Evolutionary conservation across 345 rosid genomes (phyloP), one percentile per base, ranked within the genome.

Genomic region (Gossypium australe): DNA sequence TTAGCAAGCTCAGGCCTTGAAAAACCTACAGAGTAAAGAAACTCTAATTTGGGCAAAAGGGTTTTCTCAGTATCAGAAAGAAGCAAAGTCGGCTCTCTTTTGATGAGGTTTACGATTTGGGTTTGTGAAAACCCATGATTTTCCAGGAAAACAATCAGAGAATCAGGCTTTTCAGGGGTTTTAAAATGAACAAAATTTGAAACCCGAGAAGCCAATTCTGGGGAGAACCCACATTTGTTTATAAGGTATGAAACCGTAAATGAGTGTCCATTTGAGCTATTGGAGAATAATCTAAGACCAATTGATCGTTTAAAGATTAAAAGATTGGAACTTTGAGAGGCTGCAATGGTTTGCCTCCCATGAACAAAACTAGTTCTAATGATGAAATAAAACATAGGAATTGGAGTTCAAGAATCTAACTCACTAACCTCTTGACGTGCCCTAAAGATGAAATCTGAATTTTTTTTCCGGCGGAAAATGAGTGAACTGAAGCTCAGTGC

Each of bases 31-130:
- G 82, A 80, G 44, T 34, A 22, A 11, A 78, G 47, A 63, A 78
- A 80, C 27, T 80, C 66, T 10, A 80, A 11, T 29, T 83, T 83
- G 72, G 84, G 79, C 80, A 76, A 57, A 72, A 83, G 48, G 65
- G 69, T 78, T 53, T 57, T 63, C 63, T 64, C 76, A 13, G 66
- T 18, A 41, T 66, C 47, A 8, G 7, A 56, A 3, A 52, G 8
- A 27, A 83, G 78, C 73, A 83, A 9, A 1, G 0, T 0, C 2
- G 84, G 78, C 2, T 0, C 0, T 16, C 13, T 20, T 38, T 11
- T 58, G 12, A 64, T 43, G 1, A 72, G 6, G 0, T 13, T 16
- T 9, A 10, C 2, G 10, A 78, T 69, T 51, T 80, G 82, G 75
- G 73, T 13, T 45, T 80, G 27, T 0, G 76, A 71, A 75, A 83